Evolutionary conservation across 768 basidiomycete genomes (phyloP).

Genomic region (Nidularia pulvinata): DNA sequence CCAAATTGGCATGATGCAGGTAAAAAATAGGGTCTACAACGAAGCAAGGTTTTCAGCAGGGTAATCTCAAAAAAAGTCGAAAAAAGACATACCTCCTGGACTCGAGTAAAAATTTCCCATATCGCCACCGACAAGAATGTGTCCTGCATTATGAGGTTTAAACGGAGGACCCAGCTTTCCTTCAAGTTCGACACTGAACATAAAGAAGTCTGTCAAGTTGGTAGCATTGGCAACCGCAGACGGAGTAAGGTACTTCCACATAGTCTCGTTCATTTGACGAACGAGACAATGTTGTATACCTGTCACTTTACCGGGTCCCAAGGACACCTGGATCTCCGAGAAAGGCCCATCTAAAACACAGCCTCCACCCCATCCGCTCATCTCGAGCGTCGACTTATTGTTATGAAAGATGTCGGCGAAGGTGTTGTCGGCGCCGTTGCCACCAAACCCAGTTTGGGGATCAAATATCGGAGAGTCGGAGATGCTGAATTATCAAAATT

Average conservation of each 20-base stretch:
- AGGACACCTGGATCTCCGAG: not conserved
- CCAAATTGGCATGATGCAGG: constrained; percentile 17
- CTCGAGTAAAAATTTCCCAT: constrained; percentile 1
- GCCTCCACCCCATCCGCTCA: not conserved
- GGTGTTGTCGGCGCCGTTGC: constrained; percentile 8
- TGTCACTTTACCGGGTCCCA: not conserved
- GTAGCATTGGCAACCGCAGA: not conserved
- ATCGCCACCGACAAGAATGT: not conserved
- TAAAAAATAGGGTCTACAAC: constrained; percentile 16
- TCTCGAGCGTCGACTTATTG: not conserved
- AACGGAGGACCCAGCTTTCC: too few species aligned
- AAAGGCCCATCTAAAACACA: constrained; percentile 1
- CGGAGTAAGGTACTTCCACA: not conserved
- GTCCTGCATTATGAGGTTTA: not conserved
- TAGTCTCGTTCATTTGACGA: not conserved
- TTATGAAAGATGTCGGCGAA: constrained; percentile 1
- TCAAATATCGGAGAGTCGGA: constrained; percentile 11
- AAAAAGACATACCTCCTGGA: not conserved
- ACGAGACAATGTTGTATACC: not conserved
- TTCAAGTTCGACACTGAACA: constrained; percentile 1
- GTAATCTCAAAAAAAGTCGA: not conserved
- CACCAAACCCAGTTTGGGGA: constrained; percentile 12
- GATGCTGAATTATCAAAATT: constrained; percentile 5
- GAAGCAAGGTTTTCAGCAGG: not conserved
- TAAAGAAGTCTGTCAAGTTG: not conserved